Conservation (phyloP, 441 rosid genomes). For the Populus hybrid region DNA sequence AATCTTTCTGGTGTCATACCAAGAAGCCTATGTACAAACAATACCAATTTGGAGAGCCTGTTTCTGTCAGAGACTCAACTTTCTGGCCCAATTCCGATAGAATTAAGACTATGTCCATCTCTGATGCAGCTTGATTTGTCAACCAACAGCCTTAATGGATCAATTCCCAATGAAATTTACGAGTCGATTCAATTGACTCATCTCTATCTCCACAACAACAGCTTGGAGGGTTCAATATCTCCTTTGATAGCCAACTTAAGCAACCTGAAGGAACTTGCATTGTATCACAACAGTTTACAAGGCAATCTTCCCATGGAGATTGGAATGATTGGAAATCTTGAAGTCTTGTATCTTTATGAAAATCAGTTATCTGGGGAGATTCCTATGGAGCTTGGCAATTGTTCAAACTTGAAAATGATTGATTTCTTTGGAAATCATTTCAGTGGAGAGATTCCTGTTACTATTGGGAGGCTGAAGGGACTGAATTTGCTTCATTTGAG, state of each 20-base stretch:
- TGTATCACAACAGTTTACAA: constrained; percentile 68
- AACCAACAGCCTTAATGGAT: constrained; percentile 60
- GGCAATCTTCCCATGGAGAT: constrained; percentile 67
- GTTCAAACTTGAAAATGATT: constrained; percentile 63
- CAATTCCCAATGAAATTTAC: constrained; percentile 55
- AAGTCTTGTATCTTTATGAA: constrained; percentile 66
- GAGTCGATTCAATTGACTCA: constrained; percentile 44
- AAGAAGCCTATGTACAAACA: constrained; percentile 43
- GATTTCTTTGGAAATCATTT: constrained; percentile 75
- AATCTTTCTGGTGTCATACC: constrained; percentile 54
- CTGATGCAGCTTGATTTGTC: constrained; percentile 73
- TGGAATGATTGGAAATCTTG: constrained; percentile 47
- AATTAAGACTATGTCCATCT: constrained; percentile 48
- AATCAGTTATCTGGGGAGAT: constrained; percentile 62
- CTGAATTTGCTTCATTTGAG: constrained; percentile 64
- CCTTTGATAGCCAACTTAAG: constrained; percentile 59
- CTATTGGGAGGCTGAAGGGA: constrained; percentile 54
- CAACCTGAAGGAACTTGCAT: constrained; percentile 54
- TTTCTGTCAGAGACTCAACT: constrained; percentile 49
- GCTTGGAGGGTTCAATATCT: constrained; percentile 64
- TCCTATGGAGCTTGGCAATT: constrained; percentile 79
- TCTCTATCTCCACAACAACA: constrained; percentile 81
- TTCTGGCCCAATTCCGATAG: constrained; percentile 61
- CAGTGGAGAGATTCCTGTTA: constrained; percentile 56
- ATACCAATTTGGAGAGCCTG: constrained; percentile 46